Conservation (phyloP, 331 rosid species). For the Malus hybrid region DNA sequence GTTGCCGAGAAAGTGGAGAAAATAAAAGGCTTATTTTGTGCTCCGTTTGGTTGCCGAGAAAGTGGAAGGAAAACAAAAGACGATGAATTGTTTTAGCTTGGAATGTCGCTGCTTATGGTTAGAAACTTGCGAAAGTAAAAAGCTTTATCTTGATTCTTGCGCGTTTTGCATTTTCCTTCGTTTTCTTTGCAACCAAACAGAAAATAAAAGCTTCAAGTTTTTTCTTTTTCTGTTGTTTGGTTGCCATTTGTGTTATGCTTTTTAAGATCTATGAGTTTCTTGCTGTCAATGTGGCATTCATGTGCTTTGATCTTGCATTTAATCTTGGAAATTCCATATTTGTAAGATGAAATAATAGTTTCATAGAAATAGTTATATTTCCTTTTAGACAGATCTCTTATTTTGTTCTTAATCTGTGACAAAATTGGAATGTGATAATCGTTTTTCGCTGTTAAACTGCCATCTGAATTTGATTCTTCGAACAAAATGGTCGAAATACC, state of each 20-base stretch:
- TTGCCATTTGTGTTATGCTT: background rate
- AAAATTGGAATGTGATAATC: background rate
- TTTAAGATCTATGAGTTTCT: constrained; percentile 14
- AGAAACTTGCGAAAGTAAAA: background rate
- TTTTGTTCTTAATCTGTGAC: background rate
- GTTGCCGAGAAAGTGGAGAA: too few relatives aligned
- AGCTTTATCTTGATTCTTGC: constrained; percentile 6
- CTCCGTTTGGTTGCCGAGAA: constrained; percentile 3
- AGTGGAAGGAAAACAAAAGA: background rate
- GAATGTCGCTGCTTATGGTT: background rate
- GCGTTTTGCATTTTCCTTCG: background rate
- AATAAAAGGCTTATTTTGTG: too few relatives aligned
- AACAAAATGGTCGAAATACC: background rate
- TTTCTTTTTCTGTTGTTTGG: background rate
- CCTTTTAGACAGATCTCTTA: background rate
- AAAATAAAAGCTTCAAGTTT: background rate
- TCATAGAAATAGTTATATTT: background rate
- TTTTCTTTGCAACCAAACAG: constrained; percentile 18
- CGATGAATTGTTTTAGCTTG: background rate
- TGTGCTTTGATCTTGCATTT: background rate
- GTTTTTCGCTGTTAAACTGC: background rate
- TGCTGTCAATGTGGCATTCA: background rate
- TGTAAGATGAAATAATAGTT: background rate
- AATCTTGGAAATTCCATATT: background rate
- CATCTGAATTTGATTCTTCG: background rate